Base-by-base conservation (phyloP, 257 asterid genomes). In the Handroanthus guayacan region DNA sequence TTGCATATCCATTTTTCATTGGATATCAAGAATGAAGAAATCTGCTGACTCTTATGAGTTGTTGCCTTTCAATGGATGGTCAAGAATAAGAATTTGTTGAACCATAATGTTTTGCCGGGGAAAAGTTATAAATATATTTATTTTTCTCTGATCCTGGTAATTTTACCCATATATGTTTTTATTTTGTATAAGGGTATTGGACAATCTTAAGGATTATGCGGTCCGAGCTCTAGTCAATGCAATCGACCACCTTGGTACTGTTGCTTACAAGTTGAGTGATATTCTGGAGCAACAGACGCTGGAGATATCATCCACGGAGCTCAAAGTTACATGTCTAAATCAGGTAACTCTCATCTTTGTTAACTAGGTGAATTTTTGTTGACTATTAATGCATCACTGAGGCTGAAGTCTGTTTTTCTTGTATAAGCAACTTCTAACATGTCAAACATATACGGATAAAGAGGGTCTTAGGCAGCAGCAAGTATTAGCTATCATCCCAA, bases 171-270 rank as follows among this genome's bases (percentile, higher is more conserved):
- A 37, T 43, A 43, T 75, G 48, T 11, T 54, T 45, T 79, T 80
- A 12, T 8, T 75, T 31, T 62, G 45, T 82, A 31, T 20, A 67
- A 94, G 99, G 97, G 98, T 94, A 71, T 82, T 95, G 83, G 97
- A 90, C 80, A 95, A 95, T 84, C 91, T 95, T 71, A 95, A 93
- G 87, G 98, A 90, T 74, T 95, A 93, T 82, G 90, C 98, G 54
- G 90, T 91, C 36, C 86, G 95, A 71, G 97, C 99, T 72, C 92
- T 95, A 50, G 99, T 95, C 76, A 95, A 95, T 88, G 99, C 97
- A 56, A 93, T 95, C 54, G 99, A 93, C 86, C 99, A 93, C 82
- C 92, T 95, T 77, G 99, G 99, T 61, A 95, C 99, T 39, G 99
- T 95, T 86, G 96, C 99, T 52, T 95, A 83, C 89, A 95, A 95